Conservation (phyloP, 1,139 yeast genomes). For the Magnusiomyces fungicola region DNA sequence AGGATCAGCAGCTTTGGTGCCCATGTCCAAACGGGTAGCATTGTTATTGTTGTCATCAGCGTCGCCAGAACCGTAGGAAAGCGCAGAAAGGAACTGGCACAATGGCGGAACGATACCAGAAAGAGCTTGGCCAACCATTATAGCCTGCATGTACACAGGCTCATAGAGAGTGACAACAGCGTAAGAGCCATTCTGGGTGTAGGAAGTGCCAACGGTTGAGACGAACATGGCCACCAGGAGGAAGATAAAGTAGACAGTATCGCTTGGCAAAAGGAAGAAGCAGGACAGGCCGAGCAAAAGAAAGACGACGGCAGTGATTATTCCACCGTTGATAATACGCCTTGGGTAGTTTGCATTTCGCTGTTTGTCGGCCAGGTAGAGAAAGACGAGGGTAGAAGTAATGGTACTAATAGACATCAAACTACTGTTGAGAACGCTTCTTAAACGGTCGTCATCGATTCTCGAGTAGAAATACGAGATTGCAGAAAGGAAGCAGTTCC, state of each 20-base stretch:
- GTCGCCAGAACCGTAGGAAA: conserved; percentile 18
- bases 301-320: conserved; percentile 50
- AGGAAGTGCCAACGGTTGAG: conserved; percentile 45
- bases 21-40: background rate
- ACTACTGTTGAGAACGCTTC: conserved; percentile 60
- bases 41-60: background rate
- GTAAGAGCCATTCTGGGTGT: conserved; percentile 86
- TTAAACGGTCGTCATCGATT: conserved; percentile 21
- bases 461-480: conserved; percentile 70
- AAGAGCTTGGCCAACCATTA: conserved; percentile 90
- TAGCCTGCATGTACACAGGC: conserved; percentile 72
- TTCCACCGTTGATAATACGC: conserved; percentile 55
- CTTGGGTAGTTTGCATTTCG: conserved; percentile 51
- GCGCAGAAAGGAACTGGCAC: conserved; percentile 55
- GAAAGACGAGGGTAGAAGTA: conserved; percentile 54
- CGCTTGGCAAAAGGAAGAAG: conserved; percentile 21
- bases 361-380: conserved; percentile 63
- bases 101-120: conserved; percentile 88
- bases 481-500: conserved; percentile 89
- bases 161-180: conserved; percentile 80
- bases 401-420: conserved; percentile 87
- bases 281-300: conserved; percentile 36
- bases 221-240: conserved; percentile 38
- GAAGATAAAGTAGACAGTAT: conserved; percentile 44
- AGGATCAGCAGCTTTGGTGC: background rate